phyloP scores from a whole-genome alignment of 441 rosid species.

The Jatropha podagrica region DNA sequence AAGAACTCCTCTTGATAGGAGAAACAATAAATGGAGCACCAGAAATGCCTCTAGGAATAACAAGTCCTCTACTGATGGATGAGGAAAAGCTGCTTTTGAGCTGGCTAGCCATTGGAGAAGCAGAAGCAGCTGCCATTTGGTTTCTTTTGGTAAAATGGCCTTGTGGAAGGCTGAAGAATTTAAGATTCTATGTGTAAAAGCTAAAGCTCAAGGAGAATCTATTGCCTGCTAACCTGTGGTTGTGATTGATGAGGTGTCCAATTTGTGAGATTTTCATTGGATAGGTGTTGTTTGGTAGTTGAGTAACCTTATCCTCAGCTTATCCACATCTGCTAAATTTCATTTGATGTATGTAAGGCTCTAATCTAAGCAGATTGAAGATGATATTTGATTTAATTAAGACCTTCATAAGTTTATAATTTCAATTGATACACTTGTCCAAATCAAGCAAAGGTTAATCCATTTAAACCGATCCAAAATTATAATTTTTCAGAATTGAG shows the following conservation, averaged over 20 bases:
- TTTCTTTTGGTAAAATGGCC: conserved; percentile 19
- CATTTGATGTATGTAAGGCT: background rate
- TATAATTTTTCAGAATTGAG: no score
- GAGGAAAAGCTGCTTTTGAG: conserved; percentile 77
- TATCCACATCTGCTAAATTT: conserved; percentile 29
- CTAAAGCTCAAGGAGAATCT: conserved; percentile 35
- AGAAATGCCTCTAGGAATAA: conserved; percentile 62
- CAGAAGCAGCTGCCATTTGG: conserved; percentile 45
- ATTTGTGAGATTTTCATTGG: conserved; percentile 45
- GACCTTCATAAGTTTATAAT: no score
- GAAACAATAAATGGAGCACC: conserved; percentile 58
- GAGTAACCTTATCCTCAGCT: conserved; percentile 48
- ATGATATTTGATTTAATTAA: no score
- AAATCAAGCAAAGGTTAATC: no score
- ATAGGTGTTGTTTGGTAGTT: conserved; percentile 6
- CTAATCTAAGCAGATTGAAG: no score
- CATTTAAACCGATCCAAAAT: no score
- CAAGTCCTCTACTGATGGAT: conserved; percentile 39
- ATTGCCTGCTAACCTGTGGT: conserved; percentile 39
- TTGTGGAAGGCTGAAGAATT: background rate
- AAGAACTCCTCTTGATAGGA: conserved; percentile 48
- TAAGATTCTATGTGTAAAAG: conserved; percentile 18
- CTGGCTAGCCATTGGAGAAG: conserved; percentile 94
- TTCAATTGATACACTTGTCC: no score
- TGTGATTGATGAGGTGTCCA: conserved; percentile 32